phyloP scores from a whole-genome alignment of 2,329 filamentous ascomycete genomes.

The Penicillium sp. region DNA sequence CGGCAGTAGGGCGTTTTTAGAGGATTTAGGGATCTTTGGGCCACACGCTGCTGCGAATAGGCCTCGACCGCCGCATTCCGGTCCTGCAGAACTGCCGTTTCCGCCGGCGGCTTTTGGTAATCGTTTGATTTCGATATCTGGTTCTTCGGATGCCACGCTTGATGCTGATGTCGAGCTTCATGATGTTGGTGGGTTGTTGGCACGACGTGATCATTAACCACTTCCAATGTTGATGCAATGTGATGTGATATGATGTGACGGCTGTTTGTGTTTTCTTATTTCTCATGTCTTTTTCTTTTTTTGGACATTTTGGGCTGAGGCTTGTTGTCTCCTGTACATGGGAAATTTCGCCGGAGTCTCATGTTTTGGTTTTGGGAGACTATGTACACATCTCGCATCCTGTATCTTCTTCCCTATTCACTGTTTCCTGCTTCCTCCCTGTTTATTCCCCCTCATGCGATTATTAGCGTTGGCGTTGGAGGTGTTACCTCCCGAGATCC shows the following conservation, averaged over 20 bases:
- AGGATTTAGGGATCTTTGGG: slow-evolving; percentile 32
- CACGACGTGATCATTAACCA: background rate
- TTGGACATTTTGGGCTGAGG: background rate
- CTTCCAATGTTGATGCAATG: background rate
- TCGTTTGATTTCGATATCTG: background rate
- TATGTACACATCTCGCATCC: background rate
- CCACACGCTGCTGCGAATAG: background rate
- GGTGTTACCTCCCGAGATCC: background rate
- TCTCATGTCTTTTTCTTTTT: background rate
- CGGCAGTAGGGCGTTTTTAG: slow-evolving; percentile 32
- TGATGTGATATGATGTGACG: slow-evolving; percentile 3
- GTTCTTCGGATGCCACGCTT: slow-evolving; percentile 20
- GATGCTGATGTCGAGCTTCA: slow-evolving; percentile 36
- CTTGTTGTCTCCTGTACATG: background rate
- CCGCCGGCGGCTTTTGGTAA: background rate
- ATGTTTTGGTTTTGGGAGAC: background rate
- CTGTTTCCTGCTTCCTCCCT: background rate
- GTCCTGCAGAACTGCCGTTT: background rate
- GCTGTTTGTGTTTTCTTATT: no score
- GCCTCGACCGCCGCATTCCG: background rate
- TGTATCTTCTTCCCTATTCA: background rate
- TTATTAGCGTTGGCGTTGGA: slow-evolving; percentile 16
- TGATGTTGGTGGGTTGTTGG: slow-evolving; percentile 45
- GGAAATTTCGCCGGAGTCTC: background rate
- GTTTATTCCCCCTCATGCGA: slow-evolving; percentile 9